Percentiles rank a stretch among this genome's conserved stretches.
phyloP scores from a whole-genome alignment of 192 early-diverging fungal species.

The Paraglomus occultum region DNA sequence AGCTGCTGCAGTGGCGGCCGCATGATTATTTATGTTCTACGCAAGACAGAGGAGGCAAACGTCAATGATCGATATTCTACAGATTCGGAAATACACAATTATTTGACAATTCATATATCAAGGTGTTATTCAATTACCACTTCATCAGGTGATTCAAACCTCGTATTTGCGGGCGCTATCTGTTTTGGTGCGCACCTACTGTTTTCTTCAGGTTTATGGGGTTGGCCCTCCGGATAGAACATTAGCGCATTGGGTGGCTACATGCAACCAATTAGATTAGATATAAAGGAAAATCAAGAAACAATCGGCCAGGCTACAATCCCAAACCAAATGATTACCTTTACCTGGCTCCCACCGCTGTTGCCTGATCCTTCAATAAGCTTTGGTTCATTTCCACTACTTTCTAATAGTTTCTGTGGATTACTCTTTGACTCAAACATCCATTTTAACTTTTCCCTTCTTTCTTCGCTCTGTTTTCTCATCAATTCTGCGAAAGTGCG shows the following conservation, averaged over 20 bases:
- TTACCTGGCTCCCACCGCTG: slow-evolving; percentile 27
- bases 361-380: slow-evolving; percentile 33
- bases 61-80: background rate
- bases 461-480: slow-evolving; percentile 56
- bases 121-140: slow-evolving; percentile 5
- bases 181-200: slow-evolving; percentile 56
- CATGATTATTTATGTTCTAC: slow-evolving; percentile 26
- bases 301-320: no score
- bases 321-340: no score
- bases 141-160: slow-evolving; percentile 45
- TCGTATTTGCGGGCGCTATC: slow-evolving; percentile 61
- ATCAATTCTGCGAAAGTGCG: slow-evolving; percentile 57
- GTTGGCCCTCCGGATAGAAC: slow-evolving; percentile 63
- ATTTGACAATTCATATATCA: no score
- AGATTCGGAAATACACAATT: background rate
- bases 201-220: slow-evolving; percentile 36
- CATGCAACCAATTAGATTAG: background rate
- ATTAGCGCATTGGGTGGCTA: slow-evolving; percentile 71
- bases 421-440: slow-evolving; percentile 62
- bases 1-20: slow-evolving; percentile 19
- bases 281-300: no score
- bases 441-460: slow-evolving; percentile 62
- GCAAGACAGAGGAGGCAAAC: background rate
- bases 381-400: slow-evolving; percentile 15
- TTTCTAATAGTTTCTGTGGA: slow-evolving; percentile 24